Evolutionary conservation across 768 basidiomycete genomes (phyloP).

Genomic region (Auriculariales sp.): DNA sequence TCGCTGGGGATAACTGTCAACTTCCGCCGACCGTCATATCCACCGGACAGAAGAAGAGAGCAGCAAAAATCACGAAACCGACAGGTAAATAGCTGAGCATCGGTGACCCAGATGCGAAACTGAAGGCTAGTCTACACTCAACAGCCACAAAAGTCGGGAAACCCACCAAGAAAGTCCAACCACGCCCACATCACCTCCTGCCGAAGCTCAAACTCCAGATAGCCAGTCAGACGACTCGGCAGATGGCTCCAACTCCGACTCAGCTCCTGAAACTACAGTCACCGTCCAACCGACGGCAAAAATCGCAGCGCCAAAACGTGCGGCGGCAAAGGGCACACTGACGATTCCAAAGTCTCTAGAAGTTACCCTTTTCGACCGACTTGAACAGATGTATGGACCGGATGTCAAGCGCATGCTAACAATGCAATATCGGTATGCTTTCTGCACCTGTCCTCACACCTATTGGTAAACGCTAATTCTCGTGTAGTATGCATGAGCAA

Average conservation of each 20-base stretch:
- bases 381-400: constrained; percentile 78
- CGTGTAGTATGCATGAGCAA: constrained; percentile 63
- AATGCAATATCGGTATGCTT: constrained; percentile 66
- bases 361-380: constrained; percentile 80
- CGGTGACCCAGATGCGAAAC: neutral
- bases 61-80: constrained; percentile 4
- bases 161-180: neutral
- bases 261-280: constrained; percentile 5
- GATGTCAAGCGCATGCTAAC: constrained; percentile 76
- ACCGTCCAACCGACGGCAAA: neutral
- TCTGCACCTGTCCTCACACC: constrained; percentile 2
- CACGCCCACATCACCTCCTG: neutral
- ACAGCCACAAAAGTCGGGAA: too few species aligned
- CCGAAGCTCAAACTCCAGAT: neutral
- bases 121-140: too few species aligned
- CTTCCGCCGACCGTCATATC: constrained; percentile 87
- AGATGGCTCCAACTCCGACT: constrained; percentile 5
- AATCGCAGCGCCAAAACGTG: constrained; percentile 1
- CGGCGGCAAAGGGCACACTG: constrained; percentile 17
- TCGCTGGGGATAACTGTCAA: constrained; percentile 94
- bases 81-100: constrained; percentile 4
- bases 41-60: constrained; percentile 23
- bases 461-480: constrained; percentile 3
- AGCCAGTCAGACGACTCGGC: constrained; percentile 8
- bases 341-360: constrained; percentile 62